Percentiles rank a stretch among this genome's conserved stretches.
phyloP scores from a whole-genome alignment of 371 early-diverging fungal genomes.

The Chytridiales sp. region DNA sequence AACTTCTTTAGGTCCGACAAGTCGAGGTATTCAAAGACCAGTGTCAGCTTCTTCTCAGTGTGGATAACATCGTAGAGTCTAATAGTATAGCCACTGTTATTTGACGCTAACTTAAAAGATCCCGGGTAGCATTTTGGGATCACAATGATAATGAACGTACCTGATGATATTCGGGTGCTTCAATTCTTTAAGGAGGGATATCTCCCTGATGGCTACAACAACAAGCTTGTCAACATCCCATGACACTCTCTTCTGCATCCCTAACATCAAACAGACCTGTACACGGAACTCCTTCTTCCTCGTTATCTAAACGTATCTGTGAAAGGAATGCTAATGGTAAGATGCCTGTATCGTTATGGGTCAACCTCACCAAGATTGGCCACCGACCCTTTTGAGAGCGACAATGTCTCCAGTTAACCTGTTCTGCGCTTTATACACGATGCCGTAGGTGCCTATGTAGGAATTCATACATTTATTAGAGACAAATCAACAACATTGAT shows the following conservation, averaged over 20 bases:
- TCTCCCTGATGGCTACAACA: constrained; percentile 73
- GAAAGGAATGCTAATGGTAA: neutral
- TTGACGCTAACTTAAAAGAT: constrained; percentile 6
- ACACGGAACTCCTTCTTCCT: constrained; percentile 54
- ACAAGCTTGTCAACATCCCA: neutral
- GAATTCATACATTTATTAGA: too few relatives aligned
- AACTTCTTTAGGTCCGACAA: constrained; percentile 97
- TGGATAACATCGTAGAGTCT: constrained; percentile 96
- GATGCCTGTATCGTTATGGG: neutral
- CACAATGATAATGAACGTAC: constrained; percentile 11
- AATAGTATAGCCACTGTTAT: constrained; percentile 56
- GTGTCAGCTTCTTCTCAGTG: constrained; percentile 93
- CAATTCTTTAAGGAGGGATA: constrained; percentile 95
- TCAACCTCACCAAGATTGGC: neutral
- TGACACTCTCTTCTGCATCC: too few relatives aligned
- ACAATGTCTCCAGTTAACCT: constrained; percentile 85
- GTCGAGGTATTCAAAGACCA: constrained; percentile 99
- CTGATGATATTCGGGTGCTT: constrained; percentile 92
- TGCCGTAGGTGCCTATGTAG: constrained; percentile 97
- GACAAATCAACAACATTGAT: too few relatives aligned
- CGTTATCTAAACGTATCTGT: constrained; percentile 50
- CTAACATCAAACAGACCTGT: too few relatives aligned
- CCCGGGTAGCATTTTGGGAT: neutral
- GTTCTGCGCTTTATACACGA: constrained; percentile 95
- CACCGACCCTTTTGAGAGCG: constrained; percentile 94